Percentiles rank a stretch among this genome's conserved stretches.
Conservation (phyloP, 805 yeast genomes). For the Candida coquimbonensis region DNA sequence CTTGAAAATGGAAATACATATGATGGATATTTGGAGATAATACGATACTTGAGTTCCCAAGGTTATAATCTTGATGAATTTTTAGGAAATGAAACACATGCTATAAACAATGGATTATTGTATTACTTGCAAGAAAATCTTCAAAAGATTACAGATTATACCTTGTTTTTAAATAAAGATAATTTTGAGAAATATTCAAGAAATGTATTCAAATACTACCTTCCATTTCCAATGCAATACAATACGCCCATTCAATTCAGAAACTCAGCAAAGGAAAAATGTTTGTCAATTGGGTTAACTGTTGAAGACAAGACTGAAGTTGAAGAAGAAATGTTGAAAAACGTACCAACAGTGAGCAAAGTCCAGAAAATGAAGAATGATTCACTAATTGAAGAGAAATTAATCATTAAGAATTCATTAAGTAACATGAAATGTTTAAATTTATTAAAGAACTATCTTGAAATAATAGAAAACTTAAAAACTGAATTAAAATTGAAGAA, state of each 20-base stretch:
- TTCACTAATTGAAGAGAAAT: slow-evolving; percentile 29
- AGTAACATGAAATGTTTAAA: slow-evolving; percentile 23
- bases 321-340: slow-evolving; percentile 24
- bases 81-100: slow-evolving; percentile 20
- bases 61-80: slow-evolving; percentile 9
- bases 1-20: slow-evolving; percentile 16
- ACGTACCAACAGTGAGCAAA: slow-evolving; percentile 31
- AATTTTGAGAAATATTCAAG: slow-evolving; percentile 60
- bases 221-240: slow-evolving; percentile 74
- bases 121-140: slow-evolving; percentile 36
- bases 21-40: slow-evolving; percentile 39
- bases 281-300: slow-evolving; percentile 28
- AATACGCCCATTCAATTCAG: slow-evolving; percentile 49
- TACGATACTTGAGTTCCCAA: slow-evolving; percentile 22
- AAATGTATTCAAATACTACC: slow-evolving; percentile 40
- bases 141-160: slow-evolving; percentile 45
- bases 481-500: slow-evolving; percentile 8
- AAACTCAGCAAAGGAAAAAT: slow-evolving; percentile 24
- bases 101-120: slow-evolving; percentile 39
- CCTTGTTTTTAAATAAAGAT: slow-evolving; percentile 44
- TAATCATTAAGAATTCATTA: slow-evolving; percentile 20
- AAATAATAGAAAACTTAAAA: slow-evolving; percentile 10
- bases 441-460: slow-evolving; percentile 8
- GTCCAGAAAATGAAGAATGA: slow-evolving; percentile 66
- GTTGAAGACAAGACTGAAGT: slow-evolving; percentile 24